phyloP scores from a whole-genome alignment of 2,329 filamentous ascomycete species.

The Trichoderma citrinoviride region DNA sequence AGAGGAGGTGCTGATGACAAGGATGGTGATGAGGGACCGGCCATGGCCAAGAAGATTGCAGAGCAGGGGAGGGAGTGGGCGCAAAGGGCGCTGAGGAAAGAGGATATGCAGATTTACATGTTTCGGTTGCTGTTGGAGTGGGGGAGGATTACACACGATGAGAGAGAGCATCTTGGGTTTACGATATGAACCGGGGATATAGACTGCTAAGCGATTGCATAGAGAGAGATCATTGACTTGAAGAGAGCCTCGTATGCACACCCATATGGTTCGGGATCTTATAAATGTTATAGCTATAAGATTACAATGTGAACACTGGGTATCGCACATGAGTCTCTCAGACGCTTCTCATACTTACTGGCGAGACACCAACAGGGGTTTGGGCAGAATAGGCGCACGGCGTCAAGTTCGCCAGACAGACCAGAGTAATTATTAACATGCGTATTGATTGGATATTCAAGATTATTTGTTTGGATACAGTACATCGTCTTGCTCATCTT shows the following conservation, averaged over 20 bases:
- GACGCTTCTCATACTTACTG: no score
- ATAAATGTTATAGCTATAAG: background rate
- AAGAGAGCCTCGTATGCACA: no score
- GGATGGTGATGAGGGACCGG: slow-evolving; percentile 13
- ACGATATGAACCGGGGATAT: background rate
- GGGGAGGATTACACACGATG: slow-evolving; percentile 61
- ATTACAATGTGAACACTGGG: no score
- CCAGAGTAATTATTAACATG: no score
- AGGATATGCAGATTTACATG: slow-evolving; percentile 74
- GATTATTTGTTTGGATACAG: no score
- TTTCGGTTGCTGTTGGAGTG: slow-evolving; percentile 71
- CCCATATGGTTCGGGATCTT: no score
- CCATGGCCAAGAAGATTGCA: slow-evolving; percentile 26
- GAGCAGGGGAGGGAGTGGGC: slow-evolving; percentile 54
- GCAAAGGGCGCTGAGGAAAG: slow-evolving; percentile 54
- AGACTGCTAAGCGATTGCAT: background rate
- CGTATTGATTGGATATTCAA: no score
- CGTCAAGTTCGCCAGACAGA: no score
- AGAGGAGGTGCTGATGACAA: background rate
- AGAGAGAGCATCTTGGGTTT: slow-evolving; percentile 39
- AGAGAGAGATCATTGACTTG: background rate
- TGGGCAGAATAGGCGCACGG: no score
- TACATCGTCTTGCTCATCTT: no score
- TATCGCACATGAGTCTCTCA: no score
- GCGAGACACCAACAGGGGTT: no score